Evolutionary conservation across 257 asterid species (phyloP), one percentile per base, ranked within the genome.

Genomic region (Gynochthodes officinalis): DNA sequence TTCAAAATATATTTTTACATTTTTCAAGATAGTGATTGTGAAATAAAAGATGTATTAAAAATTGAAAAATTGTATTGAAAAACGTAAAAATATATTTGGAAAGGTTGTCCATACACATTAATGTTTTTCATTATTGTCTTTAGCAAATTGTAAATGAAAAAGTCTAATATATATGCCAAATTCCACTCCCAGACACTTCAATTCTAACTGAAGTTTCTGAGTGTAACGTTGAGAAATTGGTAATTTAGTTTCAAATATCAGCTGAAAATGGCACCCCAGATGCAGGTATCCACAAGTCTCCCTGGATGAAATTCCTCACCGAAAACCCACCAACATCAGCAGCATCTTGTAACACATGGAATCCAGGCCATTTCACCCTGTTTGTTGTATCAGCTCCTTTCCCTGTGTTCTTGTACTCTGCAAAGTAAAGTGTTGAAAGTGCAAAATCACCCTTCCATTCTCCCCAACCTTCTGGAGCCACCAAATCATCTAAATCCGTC

Each of bases 331-430:
- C 60, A 3, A 86, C 92, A 57, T 87, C 89, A 0, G 8, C 10
- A 0, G 71, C 25, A 54, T 76, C 67, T 1, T 28, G 71, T 58
- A 90, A 2, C 55, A 82, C 86, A 66, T 92, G 98, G 59, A 86
- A 87, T 54, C 96, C 88, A 44, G 87, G 83, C 97, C 94, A 92
- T 27, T 74, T 80, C 37, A 90, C 96, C 73, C 96, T 73, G 4
- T 70, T 71, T 1, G 35, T 28, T 0, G 84, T 86, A 1, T 85
- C 52, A 42, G 98, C 93, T 9, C 96, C 98, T 0, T 6, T 7
- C 0, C 98, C 96, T 0, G 80, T 82, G 42, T 92, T 89, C 89
- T 79, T 76, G 37, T 76, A 89, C 85, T 90, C 96, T 0, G 84
- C 96, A 69, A 84, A 92, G 59, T 81, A 90, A 42, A 89, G 27